These are phyloP conservation scores for Oryza rufipogon DNA, from an alignment of 176 grass and related monocot species.

Conservation along the genomic window DNA sequence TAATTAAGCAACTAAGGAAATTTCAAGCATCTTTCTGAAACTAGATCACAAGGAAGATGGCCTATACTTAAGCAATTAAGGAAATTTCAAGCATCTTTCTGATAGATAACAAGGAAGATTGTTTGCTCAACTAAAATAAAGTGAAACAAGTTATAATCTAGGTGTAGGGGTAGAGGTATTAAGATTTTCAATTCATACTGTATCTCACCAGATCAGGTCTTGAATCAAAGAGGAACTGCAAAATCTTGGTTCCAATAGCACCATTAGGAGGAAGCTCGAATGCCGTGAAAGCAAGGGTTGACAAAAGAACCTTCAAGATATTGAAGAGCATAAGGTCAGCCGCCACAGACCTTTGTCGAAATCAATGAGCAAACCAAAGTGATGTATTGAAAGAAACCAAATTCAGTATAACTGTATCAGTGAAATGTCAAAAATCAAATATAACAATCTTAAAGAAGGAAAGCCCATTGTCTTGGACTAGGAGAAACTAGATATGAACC, in stretches of 20 bases:
- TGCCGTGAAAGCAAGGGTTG: constrained; percentile 89
- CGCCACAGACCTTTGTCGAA: background rate
- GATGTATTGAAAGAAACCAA: background rate
- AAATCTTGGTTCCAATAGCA: constrained; percentile 89
- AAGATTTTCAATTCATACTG: background rate
- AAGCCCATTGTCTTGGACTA: background rate
- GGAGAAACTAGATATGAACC: background rate
- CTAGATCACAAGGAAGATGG: background rate
- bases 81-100: background rate
- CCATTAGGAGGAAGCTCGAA: constrained; percentile 97
- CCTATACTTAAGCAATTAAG: background rate
- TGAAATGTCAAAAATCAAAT: constrained; percentile 12
- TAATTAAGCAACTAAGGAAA: constrained; percentile 2
- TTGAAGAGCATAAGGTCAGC: constrained; percentile 30
- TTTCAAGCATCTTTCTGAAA: background rate
- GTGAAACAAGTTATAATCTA: background rate
- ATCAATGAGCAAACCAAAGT: background rate
- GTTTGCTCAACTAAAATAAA: background rate
- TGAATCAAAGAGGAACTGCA: constrained; percentile 95
- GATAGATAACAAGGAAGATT: background rate
- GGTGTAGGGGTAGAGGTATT: background rate
- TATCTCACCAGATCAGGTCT: constrained; percentile 81
- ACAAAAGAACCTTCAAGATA: constrained; percentile 75
- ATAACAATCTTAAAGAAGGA: background rate
- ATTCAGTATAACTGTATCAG: background rate